Conservation (phyloP, 2,329 filamentous ascomycete genomes). For the Cladophialophora bantiana region DNA sequence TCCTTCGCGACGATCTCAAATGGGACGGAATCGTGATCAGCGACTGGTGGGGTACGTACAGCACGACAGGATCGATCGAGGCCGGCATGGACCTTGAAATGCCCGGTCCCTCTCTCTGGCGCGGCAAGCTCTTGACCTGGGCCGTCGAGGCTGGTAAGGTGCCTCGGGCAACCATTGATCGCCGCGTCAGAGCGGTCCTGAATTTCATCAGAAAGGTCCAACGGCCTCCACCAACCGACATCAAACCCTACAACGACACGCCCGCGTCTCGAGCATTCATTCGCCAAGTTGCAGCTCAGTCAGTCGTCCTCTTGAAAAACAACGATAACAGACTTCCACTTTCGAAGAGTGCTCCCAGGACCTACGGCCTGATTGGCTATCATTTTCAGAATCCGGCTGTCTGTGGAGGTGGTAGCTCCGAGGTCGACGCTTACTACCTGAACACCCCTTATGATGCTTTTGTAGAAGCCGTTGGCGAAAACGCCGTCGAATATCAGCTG, state of each 20-base stretch:
- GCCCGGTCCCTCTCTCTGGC: conserved; percentile 39
- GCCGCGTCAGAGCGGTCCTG: conserved; percentile 45
- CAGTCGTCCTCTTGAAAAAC: conserved; percentile 77
- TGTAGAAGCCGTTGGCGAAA: conserved; percentile 35
- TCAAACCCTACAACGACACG: conserved; percentile 60
- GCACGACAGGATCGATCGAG: conserved; percentile 36
- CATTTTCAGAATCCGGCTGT: conserved; percentile 57
- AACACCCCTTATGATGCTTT: conserved; percentile 55
- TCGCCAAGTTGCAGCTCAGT: conserved; percentile 70
- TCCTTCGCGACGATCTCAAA: conserved; percentile 54
- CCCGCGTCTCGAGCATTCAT: conserved; percentile 69
- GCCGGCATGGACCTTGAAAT: conserved; percentile 43
- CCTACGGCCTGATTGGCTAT: conserved; percentile 55
- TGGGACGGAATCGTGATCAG: conserved; percentile 56
- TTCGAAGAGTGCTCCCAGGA: conserved; percentile 41
- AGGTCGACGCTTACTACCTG: conserved; percentile 53
- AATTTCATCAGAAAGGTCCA: conserved; percentile 43
- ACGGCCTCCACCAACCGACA: conserved; percentile 30
- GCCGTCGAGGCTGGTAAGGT: conserved; percentile 44
- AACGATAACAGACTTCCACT: conserved; percentile 67
- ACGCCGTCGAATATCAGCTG: background rate
- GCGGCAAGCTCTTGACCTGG: conserved; percentile 46
- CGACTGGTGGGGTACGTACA: conserved; percentile 49
- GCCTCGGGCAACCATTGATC: conserved; percentile 41
- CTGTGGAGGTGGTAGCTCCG: conserved; percentile 70